Conservation (phyloP, 2,329 filamentous ascomycete species). For the Scedosporium aurantiacum region DNA sequence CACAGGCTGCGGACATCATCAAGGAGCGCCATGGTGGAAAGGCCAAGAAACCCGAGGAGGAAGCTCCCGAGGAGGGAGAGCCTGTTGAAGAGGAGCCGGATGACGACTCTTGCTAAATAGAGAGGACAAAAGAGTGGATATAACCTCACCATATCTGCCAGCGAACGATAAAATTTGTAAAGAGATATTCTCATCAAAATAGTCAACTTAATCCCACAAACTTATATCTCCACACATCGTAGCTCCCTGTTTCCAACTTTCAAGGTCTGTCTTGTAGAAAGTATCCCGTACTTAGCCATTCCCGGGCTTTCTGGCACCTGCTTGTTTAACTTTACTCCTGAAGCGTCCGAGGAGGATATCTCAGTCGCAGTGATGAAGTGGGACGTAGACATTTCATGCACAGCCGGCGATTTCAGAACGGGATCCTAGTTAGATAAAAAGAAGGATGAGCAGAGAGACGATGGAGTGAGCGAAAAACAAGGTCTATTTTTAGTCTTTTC, state of each 20-base stretch:
- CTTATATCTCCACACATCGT: no score
- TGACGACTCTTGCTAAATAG: background rate
- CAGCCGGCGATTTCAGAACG: background rate
- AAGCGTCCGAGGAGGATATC: no score
- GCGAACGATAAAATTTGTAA: background rate
- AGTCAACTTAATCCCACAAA: no score
- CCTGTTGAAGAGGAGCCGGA: background rate
- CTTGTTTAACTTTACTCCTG: no score
- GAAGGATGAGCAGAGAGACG: background rate
- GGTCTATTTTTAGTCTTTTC: no score
- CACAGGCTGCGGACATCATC: slow-evolving; percentile 11
- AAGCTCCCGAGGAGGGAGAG: background rate
- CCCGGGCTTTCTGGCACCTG: no score
- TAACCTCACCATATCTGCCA: background rate
- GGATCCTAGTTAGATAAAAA: background rate
- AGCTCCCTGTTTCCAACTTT: no score
- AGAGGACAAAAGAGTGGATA: background rate
- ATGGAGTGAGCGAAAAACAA: background rate
- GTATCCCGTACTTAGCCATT: no score
- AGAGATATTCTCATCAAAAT: no score
- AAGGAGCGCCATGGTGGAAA: slow-evolving; percentile 6
- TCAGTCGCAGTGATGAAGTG: no score
- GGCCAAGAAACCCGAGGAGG: background rate
- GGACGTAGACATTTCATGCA: no score
- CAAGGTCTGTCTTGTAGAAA: no score